Evolutionary conservation across 169 alveolate species (phyloP).

Genomic region (Eimeria necatrix): DNA sequence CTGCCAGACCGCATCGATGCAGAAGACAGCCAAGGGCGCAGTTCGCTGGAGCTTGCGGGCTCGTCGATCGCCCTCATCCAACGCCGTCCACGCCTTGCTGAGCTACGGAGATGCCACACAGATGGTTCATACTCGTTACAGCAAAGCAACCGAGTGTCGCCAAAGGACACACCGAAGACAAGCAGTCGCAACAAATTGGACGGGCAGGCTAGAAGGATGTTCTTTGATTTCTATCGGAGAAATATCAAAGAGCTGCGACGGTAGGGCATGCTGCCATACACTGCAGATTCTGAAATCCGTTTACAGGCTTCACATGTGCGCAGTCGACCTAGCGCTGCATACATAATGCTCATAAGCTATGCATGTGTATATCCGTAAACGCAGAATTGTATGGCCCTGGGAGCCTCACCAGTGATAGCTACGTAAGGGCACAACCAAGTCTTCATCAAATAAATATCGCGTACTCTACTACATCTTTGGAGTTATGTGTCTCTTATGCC

Average conservation of each 20-base stretch:
- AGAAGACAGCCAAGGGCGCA: neutral
- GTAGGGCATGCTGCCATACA: neutral
- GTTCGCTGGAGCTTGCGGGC: neutral
- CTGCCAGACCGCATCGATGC: slow-evolving; percentile 52
- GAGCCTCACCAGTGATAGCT: too few species aligned
- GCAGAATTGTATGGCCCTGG: too few species aligned
- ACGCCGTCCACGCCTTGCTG: neutral
- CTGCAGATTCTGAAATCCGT: neutral
- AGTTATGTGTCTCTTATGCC: neutral
- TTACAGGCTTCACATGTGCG: neutral
- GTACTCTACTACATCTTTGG: too few species aligned
- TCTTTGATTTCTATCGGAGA: slow-evolving; percentile 9
- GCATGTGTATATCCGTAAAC: too few species aligned
- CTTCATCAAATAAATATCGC: too few species aligned
- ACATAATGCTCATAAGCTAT: neutral
- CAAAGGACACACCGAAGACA: neutral
- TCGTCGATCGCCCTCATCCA: neutral
- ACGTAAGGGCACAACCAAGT: too few species aligned
- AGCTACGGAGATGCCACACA: neutral
- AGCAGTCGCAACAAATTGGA: neutral
- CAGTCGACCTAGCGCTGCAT: neutral
- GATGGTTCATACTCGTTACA: neutral
- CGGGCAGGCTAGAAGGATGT: slow-evolving; percentile 27
- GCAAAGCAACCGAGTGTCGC: neutral
- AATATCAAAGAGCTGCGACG: slow-evolving; percentile 52